phyloP scores from a whole-genome alignment of 2,329 filamentous ascomycete species.

The Colletotrichum sp. region DNA sequence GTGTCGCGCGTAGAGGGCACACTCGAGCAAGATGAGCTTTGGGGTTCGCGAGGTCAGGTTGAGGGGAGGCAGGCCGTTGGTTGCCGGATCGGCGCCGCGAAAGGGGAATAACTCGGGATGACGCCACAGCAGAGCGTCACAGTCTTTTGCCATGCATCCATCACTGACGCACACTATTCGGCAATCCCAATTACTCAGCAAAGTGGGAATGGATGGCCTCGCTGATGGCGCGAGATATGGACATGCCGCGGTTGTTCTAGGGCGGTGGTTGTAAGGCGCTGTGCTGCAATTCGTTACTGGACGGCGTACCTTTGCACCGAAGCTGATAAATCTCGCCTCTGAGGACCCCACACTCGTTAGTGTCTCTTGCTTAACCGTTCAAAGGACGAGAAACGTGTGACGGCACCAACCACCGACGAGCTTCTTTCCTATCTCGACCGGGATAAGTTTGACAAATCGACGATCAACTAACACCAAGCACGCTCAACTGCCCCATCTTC shows the following conservation, averaged over 20 bases:
- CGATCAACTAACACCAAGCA: background rate
- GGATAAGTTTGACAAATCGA: background rate
- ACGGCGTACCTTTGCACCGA: background rate
- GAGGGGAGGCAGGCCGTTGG: background rate
- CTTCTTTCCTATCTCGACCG: background rate
- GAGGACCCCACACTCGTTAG: background rate
- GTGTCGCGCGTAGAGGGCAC: background rate
- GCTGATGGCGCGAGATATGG: background rate
- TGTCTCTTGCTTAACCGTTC: no score
- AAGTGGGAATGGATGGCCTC: background rate
- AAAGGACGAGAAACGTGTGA: background rate
- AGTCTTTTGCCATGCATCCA: background rate
- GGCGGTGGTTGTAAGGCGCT: background rate
- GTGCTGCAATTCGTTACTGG: background rate
- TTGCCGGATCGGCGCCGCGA: background rate
- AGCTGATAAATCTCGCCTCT: background rate
- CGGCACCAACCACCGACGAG: background rate
- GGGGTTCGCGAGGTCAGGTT: background rate
- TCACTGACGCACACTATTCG: background rate
- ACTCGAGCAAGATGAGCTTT: background rate
- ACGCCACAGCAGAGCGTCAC: background rate
- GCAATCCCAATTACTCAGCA: conserved; percentile 10
- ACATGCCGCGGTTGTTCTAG: background rate
- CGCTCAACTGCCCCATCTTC: background rate
- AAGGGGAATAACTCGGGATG: conserved; percentile 9